Evolutionary conservation across 305 asterid genomes (phyloP), one percentile per base, ranked within the genome.

Genomic region (Fraxinus nigra): DNA sequence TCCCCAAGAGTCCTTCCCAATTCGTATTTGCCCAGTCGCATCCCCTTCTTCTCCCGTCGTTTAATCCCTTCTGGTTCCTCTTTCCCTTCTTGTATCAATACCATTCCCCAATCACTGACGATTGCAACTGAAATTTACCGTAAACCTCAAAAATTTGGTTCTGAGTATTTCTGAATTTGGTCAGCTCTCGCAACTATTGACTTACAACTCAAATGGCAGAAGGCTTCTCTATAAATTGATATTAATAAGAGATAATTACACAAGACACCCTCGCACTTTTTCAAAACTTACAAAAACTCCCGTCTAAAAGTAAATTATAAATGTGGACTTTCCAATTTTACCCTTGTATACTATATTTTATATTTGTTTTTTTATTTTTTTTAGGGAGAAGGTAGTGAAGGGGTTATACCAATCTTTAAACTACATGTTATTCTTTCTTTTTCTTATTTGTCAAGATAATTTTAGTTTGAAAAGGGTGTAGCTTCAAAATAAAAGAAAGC

Each of bases 1-100:
- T 94, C 97, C 3, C 98, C 99, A 37, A 95, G 84, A 0, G 95
- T 95, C 82, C 90, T 91, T 5, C 99, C 99, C 9, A 95, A 20
- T 74, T 92, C 97, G 91, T 94, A 95, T 80, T 92, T 95, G 26
- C 98, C 98, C 80, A 95, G 79, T 80, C 92, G 89, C 89, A 85
- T 89, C 83, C 88, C 93, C 85, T 85, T 85, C 70, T 72, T 84
- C 65, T 51, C 70, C 83, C 28, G 34, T 63, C 32, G 72, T 63
- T 10, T 28, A 84, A 77, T 10, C 84, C 72, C 37, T 26, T 54
- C 78, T 6, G 5, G 18, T 10, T 14, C 69, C 72, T 76, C 22
- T 63, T 34, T 75, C 30, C 63, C 79, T 20, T 5, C 51, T 34
- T 30, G 35, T 26, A 67, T 67, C 74, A 67, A 13, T 67, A 67